Conservation (phyloP, 2,329 filamentous ascomycete species). For the Curvularia spicifera region DNA sequence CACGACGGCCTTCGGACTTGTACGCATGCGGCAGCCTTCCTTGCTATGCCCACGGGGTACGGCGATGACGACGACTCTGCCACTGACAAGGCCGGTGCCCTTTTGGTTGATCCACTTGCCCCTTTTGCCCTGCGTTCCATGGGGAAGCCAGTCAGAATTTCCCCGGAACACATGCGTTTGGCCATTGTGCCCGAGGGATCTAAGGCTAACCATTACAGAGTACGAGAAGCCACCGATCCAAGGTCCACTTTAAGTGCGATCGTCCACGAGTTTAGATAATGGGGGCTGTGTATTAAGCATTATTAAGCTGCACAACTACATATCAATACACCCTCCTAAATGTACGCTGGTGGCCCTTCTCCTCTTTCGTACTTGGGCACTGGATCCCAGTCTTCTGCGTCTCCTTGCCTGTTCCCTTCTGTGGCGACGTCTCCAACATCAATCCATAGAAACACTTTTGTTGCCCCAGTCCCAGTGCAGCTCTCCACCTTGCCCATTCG, state of each 20-base stretch:
- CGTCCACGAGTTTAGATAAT: not conserved
- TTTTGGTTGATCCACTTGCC: not conserved
- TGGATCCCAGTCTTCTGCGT: slow-evolving; percentile 14
- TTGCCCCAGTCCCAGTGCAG: slow-evolving; percentile 7
- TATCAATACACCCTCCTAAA: not conserved
- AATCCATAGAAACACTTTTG: slow-evolving; percentile 21
- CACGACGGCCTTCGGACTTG: not conserved
- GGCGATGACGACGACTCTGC: not conserved
- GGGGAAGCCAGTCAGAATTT: not conserved
- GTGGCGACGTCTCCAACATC: slow-evolving; percentile 19
- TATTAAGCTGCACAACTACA: not conserved
- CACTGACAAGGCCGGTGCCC: not conserved
- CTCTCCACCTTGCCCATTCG: slow-evolving; percentile 26
- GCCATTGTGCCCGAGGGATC: not conserved
- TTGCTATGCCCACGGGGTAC: not conserved
- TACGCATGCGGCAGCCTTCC: not conserved
- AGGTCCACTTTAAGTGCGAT: not conserved
- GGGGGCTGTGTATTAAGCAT: not conserved
- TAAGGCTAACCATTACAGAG: not conserved
- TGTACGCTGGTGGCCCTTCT: slow-evolving; percentile 20
- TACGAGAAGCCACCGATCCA: slow-evolving; percentile 2
- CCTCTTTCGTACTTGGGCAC: slow-evolving; percentile 23
- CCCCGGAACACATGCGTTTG: not conserved
- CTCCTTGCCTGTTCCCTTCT: not conserved
- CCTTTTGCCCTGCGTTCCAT: not conserved